Evolutionary conservation across 148 eudicot genomes (phyloP).

Genomic region (Rhododendron molle): DNA sequence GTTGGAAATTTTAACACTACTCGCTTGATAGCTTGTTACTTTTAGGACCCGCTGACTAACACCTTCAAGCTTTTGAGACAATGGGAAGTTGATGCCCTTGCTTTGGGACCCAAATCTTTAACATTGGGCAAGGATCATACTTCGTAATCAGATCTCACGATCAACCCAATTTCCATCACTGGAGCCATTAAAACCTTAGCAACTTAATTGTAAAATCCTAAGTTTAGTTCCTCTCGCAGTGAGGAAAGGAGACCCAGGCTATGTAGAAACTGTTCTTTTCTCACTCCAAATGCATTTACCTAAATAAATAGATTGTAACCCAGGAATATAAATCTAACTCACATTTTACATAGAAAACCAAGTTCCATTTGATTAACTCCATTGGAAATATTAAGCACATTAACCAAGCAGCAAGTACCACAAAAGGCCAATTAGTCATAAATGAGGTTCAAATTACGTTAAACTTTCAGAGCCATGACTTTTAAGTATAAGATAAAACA

Average conservation of each 20-base stretch:
- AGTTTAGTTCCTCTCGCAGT: neutral
- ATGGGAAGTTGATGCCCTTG: neutral
- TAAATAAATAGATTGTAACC: neutral
- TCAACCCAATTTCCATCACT: neutral
- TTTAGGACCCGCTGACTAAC: neutral
- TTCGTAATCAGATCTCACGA: no score
- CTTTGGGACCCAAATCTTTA: neutral
- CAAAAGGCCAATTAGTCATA: neutral
- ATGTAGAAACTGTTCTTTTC: neutral
- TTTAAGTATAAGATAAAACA: neutral
- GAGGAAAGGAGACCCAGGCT: neutral
- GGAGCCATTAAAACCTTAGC: neutral
- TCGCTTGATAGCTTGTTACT: neutral
- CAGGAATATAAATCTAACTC: neutral
- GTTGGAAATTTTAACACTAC: neutral
- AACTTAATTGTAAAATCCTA: neutral
- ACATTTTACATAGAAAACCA: neutral
- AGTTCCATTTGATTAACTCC: neutral
- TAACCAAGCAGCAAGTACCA: neutral
- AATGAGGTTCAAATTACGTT: neutral
- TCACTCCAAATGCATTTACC: neutral
- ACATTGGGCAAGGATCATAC: neutral
- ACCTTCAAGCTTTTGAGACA: neutral
- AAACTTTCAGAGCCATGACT: neutral
- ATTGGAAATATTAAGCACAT: neutral